Evolutionary conservation across 1,284 basidiomycete genomes (phyloP), one percentile per base, ranked within the genome.

Genomic region (Chiua sp.): DNA sequence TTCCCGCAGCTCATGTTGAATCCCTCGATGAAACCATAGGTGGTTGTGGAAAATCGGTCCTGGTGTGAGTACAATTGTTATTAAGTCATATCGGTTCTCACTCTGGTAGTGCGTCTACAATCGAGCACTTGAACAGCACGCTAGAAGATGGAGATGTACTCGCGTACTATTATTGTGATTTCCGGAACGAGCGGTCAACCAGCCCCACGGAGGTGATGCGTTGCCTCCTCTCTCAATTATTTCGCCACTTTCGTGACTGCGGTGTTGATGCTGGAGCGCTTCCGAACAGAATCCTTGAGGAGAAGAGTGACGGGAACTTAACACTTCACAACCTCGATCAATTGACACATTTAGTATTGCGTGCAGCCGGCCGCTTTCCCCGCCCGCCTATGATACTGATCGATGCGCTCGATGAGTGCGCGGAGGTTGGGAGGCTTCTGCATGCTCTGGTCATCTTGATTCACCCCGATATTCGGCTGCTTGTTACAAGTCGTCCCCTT

Each of bases 401-500:
- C 7, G 55, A 56, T 26, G 55, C 48, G 2, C 30, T 50, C 5
- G 55, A 56, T 16, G 48, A 56, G 22, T 56, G 47, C n/a, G 20
- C 35, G 18, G 50, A 59, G 32, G 22, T 59, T 15, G 44, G 47
- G 18, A 11, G 23, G 5, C 49, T 59, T 30, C 33, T 51, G 16
- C 11, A 13, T 20, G 42, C 28, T 39, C 33, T 56, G 16, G 35
- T 32, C 33, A 16, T 20, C 15, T 26, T 51, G 22, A 56, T 18
- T 22, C 20, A 50, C 16, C 18, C 16, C n/a, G 28, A 51, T 16
- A 35, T 59, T 37, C 53, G 42, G 18, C 33, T 56, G 13, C 47
- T 59, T 16, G 58, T 59, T 16, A 56, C 58, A 3, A 51, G 58
- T 8, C 49, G 49, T 26, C 49, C 53, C 3, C n/a, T 47, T 6